Percentiles rank a stretch among this genome's conserved stretches.
phyloP scores from a whole-genome alignment of 1,139 yeast genomes.

The Yamadazyma songkhlaensis region DNA sequence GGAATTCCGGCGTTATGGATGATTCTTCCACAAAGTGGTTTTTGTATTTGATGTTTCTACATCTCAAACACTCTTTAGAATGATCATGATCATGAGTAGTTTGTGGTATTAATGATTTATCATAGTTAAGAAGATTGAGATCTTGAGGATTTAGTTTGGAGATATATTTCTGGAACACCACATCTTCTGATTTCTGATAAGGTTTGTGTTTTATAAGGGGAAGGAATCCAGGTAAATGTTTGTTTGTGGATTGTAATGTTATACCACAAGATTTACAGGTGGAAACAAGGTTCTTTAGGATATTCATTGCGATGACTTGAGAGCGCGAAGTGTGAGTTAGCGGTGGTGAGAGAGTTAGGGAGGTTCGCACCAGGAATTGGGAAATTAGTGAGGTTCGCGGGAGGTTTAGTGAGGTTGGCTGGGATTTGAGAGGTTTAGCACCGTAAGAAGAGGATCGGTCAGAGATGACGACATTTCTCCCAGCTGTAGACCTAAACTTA shows the following conservation, averaged over 20 bases:
- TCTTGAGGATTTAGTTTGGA: conserved; percentile 13
- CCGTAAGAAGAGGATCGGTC: no score
- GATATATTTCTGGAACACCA: conserved; percentile 20
- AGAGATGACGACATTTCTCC: no score
- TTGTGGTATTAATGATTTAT: not conserved
- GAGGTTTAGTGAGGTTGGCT: no score
- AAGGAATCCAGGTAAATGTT: conserved; percentile 9
- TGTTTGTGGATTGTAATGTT: conserved; percentile 9
- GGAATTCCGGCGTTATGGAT: not conserved
- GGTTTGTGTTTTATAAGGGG: conserved; percentile 8
- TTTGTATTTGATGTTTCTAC: conserved; percentile 50
- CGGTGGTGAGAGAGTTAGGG: no score
- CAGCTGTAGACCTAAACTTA: no score
- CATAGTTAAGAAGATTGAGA: conserved; percentile 7
- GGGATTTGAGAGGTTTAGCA: no score
- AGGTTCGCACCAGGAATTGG: no score
- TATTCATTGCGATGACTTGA: no score
- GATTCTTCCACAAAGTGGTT: conserved; percentile 24
- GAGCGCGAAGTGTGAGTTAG: no score
- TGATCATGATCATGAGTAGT: not conserved
- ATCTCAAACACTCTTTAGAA: conserved; percentile 46
- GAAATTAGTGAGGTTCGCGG: no score
- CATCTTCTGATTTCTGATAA: conserved; percentile 19
- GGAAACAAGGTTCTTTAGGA: conserved; percentile 5
- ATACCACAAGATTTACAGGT: conserved; percentile 14